A percentile compares a stretch with the other conserved stretches of the same genome.
These are phyloP conservation scores for Aspergillus sclerotiicarbonarius DNA, from an alignment of 495 filamentous ascomycete genomes.

Conservation along the genomic window DNA sequence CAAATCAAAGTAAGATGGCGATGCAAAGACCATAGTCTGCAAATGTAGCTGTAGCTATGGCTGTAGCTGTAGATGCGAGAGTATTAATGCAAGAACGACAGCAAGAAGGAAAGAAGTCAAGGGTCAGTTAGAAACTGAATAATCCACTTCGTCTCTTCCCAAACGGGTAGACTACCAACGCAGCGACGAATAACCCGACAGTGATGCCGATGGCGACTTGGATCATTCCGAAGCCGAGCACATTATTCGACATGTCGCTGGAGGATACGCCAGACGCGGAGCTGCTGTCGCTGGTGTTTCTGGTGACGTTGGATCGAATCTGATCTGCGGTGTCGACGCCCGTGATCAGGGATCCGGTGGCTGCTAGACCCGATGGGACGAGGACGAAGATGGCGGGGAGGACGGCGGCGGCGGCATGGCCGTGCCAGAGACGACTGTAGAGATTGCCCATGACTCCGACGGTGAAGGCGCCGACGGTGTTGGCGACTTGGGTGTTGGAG, in stretches of 20 bases:
- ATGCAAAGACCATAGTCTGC: not conserved
- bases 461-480: constrained; percentile 76
- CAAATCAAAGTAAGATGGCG: too few relatives aligned
- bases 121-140: constrained; percentile 67
- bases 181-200: constrained; percentile 81
- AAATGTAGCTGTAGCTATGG: too few relatives aligned
- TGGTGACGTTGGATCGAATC: constrained; percentile 55
- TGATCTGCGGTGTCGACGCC: constrained; percentile 76
- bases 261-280: constrained; percentile 11
- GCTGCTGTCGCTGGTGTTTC: constrained; percentile 7
- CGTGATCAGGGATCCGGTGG: constrained; percentile 70
- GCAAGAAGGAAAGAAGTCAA: not conserved
- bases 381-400: constrained; percentile 89
- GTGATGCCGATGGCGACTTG: constrained; percentile 91
- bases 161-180: constrained; percentile 83
- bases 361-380: constrained; percentile 82
- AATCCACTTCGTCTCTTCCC: constrained; percentile 83
- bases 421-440: constrained; percentile 75
- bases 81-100: not conserved
- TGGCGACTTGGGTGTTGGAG: constrained; percentile 77
- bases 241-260: constrained; percentile 26
- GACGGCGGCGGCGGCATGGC: constrained; percentile 79
- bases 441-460: constrained; percentile 82
- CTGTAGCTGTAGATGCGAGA: not conserved
- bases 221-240: constrained; percentile 50